A percentile compares a stretch with the other conserved stretches of the same genome.
Evolutionary conservation across 1,284 basidiomycete species (phyloP).

Genomic region (Fistulinella staudtii): DNA sequence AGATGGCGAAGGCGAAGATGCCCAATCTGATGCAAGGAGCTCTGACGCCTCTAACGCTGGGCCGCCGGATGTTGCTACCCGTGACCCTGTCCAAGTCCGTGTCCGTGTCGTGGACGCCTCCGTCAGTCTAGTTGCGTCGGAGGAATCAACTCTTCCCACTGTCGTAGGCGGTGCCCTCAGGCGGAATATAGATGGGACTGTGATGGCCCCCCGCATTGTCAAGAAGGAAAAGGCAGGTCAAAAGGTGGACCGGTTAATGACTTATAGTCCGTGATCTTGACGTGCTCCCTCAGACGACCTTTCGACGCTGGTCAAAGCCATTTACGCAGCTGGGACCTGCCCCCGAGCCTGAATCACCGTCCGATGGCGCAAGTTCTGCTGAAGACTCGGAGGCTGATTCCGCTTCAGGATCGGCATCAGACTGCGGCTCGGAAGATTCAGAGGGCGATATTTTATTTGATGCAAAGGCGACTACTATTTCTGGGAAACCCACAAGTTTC

Average conservation of each 20-base stretch:
- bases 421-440: conserved; percentile 11
- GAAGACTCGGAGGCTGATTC: conserved; percentile 42
- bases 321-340: conserved; percentile 16
- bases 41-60: conserved; percentile 1
- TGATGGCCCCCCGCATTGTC: conserved; percentile 45
- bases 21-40: conserved; percentile 25
- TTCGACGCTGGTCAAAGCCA: conserved; percentile 40
- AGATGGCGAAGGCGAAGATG: conserved; percentile 35
- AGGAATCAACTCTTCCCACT: conserved; percentile 11
- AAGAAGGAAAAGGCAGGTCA: conserved; percentile 37
- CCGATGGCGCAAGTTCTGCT: conserved; percentile 73
- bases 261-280: conserved; percentile 4
- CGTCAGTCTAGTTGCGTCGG: conserved; percentile 6
- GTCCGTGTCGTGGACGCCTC: conserved; percentile 21
- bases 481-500: conserved; percentile 53
- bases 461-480: conserved; percentile 11
- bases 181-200: conserved; percentile 55
- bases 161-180: conserved; percentile 57
- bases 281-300: conserved; percentile 31
- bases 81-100: neutral
- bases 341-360: conserved; percentile 57
- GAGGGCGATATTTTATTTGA: too few species aligned
- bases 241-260: conserved; percentile 37
- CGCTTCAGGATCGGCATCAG: conserved; percentile 7
- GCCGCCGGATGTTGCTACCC: neutral